Evolutionary conservation across 2,329 filamentous ascomycete species (phyloP).

Genomic region (Neofusicoccum sp.): DNA sequence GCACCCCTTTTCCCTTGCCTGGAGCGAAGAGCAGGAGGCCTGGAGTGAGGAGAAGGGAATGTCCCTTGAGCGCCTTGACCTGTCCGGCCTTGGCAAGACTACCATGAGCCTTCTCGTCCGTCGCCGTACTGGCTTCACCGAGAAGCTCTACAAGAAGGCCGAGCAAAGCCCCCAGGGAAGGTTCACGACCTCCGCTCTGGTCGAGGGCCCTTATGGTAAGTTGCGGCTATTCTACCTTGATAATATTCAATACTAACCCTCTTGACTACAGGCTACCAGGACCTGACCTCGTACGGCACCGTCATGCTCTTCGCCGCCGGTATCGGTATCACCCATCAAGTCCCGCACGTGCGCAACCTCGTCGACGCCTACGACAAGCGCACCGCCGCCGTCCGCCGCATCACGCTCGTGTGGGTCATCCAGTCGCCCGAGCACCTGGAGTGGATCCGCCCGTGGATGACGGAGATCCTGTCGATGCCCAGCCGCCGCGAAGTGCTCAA

Average conservation of each 20-base stretch:
- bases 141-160: slow-evolving; percentile 74
- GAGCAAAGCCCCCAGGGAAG: slow-evolving; percentile 54
- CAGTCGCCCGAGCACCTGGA: slow-evolving; percentile 86
- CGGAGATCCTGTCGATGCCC: slow-evolving; percentile 78
- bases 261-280: slow-evolving; percentile 61
- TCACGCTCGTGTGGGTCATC: slow-evolving; percentile 91
- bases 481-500: slow-evolving; percentile 79
- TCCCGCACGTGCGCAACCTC: slow-evolving; percentile 79
- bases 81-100: slow-evolving; percentile 52
- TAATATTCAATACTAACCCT: slow-evolving; percentile 32
- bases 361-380: slow-evolving; percentile 61
- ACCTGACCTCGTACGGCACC: slow-evolving; percentile 89
- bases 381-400: slow-evolving; percentile 76
- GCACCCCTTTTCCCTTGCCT: slow-evolving; percentile 78
- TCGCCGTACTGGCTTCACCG: slow-evolving; percentile 85
- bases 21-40: slow-evolving; percentile 65
- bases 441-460: slow-evolving; percentile 94
- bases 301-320: slow-evolving; percentile 88
- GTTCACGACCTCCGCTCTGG: slow-evolving; percentile 69
- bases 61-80: slow-evolving; percentile 49
- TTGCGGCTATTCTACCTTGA: slow-evolving; percentile 26
- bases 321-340: slow-evolving; percentile 92
- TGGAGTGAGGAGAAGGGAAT: slow-evolving; percentile 47
- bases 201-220: slow-evolving; percentile 80
- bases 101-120: slow-evolving; percentile 82